A percentile compares a stretch with the other conserved stretches of the same genome.
Evolutionary conservation across 441 rosid genomes (phyloP).

Genomic region (Cnidoscolus chayamansa): DNA sequence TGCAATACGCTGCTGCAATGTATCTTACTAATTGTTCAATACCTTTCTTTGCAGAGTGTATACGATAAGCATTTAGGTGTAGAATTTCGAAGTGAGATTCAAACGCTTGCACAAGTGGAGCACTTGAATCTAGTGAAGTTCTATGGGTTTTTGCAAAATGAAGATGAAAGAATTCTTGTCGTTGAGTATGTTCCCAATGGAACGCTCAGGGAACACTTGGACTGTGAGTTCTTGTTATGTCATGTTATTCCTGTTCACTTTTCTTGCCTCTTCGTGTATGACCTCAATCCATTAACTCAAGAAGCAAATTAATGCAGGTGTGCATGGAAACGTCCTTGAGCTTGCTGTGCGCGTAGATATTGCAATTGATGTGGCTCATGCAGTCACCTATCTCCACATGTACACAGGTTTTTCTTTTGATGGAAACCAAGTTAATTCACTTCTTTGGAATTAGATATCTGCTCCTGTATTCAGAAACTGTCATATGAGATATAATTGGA

Average conservation of each 20-base stretch:
- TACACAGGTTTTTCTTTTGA: conserved; percentile 57
- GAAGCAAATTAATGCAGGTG: conserved; percentile 44
- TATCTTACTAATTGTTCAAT: not conserved
- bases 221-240: conserved; percentile 46
- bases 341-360: conserved; percentile 68
- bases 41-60: conserved; percentile 47
- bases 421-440: not conserved
- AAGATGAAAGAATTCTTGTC: conserved; percentile 67
- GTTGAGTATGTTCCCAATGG: conserved; percentile 87
- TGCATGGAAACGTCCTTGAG: conserved; percentile 53
- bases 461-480: conserved; percentile 12
- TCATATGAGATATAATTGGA: conserved; percentile 10
- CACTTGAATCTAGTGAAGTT: conserved; percentile 76
- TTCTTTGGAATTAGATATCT: conserved; percentile 6
- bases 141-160: conserved; percentile 62
- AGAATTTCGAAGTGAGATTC: conserved; percentile 79
- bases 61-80: conserved; percentile 70
- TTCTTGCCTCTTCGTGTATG: too few relatives aligned
- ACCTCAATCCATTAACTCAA: not conserved
- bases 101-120: conserved; percentile 67
- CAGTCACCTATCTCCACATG: conserved; percentile 91
- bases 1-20: not conserved
- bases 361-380: conserved; percentile 89
- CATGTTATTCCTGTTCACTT: not conserved
- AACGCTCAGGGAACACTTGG: conserved; percentile 86